These are phyloP conservation scores for Lasiodiplodia gonubiensis DNA, from an alignment of 2,329 filamentous ascomycete species.

Conservation along the genomic window DNA sequence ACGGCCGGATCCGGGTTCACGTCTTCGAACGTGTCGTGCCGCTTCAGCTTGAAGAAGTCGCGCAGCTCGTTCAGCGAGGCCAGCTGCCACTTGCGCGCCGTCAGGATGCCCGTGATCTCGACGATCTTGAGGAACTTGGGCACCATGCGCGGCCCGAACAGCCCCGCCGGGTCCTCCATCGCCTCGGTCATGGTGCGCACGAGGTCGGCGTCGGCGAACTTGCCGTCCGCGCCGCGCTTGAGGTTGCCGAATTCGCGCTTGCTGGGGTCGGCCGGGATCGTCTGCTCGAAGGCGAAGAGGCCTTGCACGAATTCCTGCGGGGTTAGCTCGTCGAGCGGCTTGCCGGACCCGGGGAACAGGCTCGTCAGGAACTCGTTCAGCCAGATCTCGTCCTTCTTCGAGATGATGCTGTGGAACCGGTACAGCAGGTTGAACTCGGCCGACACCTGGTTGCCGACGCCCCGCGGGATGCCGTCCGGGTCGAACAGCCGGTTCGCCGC, in stretches of 20 bases:
- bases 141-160: slow-evolving; percentile 64
- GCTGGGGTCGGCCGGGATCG: slow-evolving; percentile 34
- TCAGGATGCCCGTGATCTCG: slow-evolving; percentile 68
- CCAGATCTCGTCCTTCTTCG: slow-evolving; percentile 54
- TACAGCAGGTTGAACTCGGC: slow-evolving; percentile 62
- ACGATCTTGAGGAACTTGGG: slow-evolving; percentile 64
- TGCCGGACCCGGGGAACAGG: slow-evolving; percentile 35
- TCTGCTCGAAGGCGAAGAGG: slow-evolving; percentile 32
- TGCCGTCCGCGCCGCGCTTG: slow-evolving; percentile 52
- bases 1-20: slow-evolving; percentile 65
- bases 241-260: slow-evolving; percentile 43
- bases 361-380: slow-evolving; percentile 46
- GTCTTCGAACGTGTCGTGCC: slow-evolving; percentile 62
- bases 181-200: slow-evolving; percentile 60
- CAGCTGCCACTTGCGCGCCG: slow-evolving; percentile 66
- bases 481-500: slow-evolving; percentile 37
- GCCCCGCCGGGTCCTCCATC: slow-evolving; percentile 63
- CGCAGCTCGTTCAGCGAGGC: slow-evolving; percentile 70
- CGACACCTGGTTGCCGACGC: slow-evolving; percentile 58
- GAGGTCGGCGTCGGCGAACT: slow-evolving; percentile 64
- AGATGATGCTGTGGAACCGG: slow-evolving; percentile 56
- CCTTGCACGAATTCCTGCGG: slow-evolving; percentile 37
- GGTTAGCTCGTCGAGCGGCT: slow-evolving; percentile 32
- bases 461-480: slow-evolving; percentile 45
- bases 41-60: slow-evolving; percentile 65